Evolutionary conservation across 441 rosid species (phyloP), one percentile per base, ranked within the genome.

Genomic region (Adansonia gregorii): DNA sequence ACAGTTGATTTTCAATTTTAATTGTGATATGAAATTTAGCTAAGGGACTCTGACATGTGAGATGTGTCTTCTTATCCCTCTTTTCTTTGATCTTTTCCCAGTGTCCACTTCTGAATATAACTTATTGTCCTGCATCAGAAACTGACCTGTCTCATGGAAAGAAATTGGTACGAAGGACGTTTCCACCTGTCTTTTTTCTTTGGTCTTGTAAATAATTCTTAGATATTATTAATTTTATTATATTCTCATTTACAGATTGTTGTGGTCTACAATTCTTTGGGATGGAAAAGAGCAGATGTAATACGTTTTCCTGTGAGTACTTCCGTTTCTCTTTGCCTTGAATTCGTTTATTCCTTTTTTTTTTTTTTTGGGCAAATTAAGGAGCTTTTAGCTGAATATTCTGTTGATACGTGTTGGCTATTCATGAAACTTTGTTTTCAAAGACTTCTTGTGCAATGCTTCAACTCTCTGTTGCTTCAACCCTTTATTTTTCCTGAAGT

Each of bases 91-190:
- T 65, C 76, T 72, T 78, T 52, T 67, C 61, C 83, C 90, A 97
- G 99, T 97, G 99, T 86, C 94, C 93, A 49, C 97, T 97, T 82
- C 80, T 97, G 90, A 97, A 97, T 87, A 90, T 97, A 86, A 94
- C 95, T 82, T 94, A 92, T 80, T 97, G 99, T 75, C 95, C 97
- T 73, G 86, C 95, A 75, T 90, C 98, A 61, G 98, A 97, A 89
- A 79, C 83, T 68, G 85, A 84, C 77, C 85, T 80, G 46, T 89
- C 95, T 68, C 73, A 74, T 7, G 98, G 97, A 59, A 88, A 91
- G 85, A 86, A 85, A 55, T 86, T 97, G 97, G 99, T 94, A 87
- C 85, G 83, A 75, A 78, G 63, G 77, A 79, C 71, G 56, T 15
- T 39, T 66, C 35, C 59, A 64, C 72, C 1, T 74, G 58, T 39